phyloP scores from a whole-genome alignment of 768 basidiomycete genomes.

The Suillus variegatus region DNA sequence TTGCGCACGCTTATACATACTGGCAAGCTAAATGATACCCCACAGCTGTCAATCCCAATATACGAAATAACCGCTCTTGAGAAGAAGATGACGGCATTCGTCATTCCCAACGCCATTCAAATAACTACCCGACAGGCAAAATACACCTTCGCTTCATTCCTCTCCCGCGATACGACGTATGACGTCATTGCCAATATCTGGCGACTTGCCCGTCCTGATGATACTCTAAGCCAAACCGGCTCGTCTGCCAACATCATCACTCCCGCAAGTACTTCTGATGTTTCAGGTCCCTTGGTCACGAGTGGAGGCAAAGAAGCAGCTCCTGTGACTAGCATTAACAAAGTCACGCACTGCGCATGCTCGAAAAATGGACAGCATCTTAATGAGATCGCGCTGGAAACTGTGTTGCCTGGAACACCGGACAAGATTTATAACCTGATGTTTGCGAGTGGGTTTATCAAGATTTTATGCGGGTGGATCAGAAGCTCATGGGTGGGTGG shows the following conservation, averaged over 20 bases:
- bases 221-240: constrained; percentile 28
- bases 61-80: constrained; percentile 85
- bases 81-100: constrained; percentile 97
- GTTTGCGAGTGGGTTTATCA: constrained; percentile 94
- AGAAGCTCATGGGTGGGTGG: constrained; percentile 82
- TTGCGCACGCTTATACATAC: constrained; percentile 13
- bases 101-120: constrained; percentile 96
- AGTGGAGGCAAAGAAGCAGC: constrained; percentile 7
- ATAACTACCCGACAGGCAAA: constrained; percentile 81
- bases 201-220: constrained; percentile 82
- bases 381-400: constrained; percentile 73
- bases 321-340: constrained; percentile 33
- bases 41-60: constrained; percentile 83
- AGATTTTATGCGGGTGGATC: constrained; percentile 90
- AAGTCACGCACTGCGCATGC: constrained; percentile 75
- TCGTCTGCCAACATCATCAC: constrained; percentile 23
- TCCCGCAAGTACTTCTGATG: constrained; percentile 20
- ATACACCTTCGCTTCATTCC: constrained; percentile 95
- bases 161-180: constrained; percentile 92
- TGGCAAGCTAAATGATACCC: constrained; percentile 11
- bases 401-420: constrained; percentile 83
- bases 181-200: constrained; percentile 97
- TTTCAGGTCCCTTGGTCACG: constrained; percentile 2
- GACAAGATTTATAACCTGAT: constrained; percentile 96
- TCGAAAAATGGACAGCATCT: constrained; percentile 70